Percentiles rank a stretch among this genome's conserved stretches.
Conservation (phyloP, 164 flowering plant species). For the Nymphaea thermarum region DNA sequence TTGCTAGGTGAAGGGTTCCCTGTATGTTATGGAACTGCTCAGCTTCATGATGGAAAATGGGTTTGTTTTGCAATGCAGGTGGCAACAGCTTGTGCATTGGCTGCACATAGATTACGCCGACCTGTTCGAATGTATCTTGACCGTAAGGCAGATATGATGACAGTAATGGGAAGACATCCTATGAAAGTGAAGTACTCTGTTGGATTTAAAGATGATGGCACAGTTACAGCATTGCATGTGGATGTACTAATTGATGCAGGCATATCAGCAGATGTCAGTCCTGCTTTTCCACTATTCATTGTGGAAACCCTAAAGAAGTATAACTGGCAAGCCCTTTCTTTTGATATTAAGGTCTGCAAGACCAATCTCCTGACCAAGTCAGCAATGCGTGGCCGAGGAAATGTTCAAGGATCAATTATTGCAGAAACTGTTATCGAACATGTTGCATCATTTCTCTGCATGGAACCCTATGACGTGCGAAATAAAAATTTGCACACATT, state of each 20-base stretch:
- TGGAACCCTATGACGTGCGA: slow-evolving; percentile 63
- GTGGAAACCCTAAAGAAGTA: slow-evolving; percentile 51
- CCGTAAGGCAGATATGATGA: slow-evolving; percentile 81
- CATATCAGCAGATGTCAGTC: slow-evolving; percentile 47
- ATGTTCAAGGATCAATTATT: slow-evolving; percentile 68
- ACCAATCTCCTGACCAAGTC: slow-evolving; percentile 70
- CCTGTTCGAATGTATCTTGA: slow-evolving; percentile 69
- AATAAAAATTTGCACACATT: slow-evolving; percentile 53
- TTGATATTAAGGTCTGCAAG: slow-evolving; percentile 71
- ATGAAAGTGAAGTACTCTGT: slow-evolving; percentile 70
- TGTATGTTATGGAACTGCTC: too few relatives aligned
- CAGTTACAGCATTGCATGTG: slow-evolving; percentile 67
- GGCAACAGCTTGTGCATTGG: slow-evolving; percentile 85
- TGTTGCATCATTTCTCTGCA: slow-evolving; percentile 58
- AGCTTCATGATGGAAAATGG: too few relatives aligned
- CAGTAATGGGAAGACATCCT: slow-evolving; percentile 88
- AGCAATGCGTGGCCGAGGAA: slow-evolving; percentile 88
- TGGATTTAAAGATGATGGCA: slow-evolving; percentile 74
- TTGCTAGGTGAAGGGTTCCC: too few relatives aligned
- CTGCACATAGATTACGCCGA: slow-evolving; percentile 56
- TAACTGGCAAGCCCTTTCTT: slow-evolving; percentile 79
- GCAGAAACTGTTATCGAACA: slow-evolving; percentile 79
- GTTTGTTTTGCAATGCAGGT: slow-evolving; percentile 23
- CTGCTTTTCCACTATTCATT: slow-evolving; percentile 36
- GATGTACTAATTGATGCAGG: slow-evolving; percentile 65